These are phyloP conservation scores for Nyctanthes arbortristis DNA, from an alignment of 257 asterid species.

Conservation along the genomic window DNA sequence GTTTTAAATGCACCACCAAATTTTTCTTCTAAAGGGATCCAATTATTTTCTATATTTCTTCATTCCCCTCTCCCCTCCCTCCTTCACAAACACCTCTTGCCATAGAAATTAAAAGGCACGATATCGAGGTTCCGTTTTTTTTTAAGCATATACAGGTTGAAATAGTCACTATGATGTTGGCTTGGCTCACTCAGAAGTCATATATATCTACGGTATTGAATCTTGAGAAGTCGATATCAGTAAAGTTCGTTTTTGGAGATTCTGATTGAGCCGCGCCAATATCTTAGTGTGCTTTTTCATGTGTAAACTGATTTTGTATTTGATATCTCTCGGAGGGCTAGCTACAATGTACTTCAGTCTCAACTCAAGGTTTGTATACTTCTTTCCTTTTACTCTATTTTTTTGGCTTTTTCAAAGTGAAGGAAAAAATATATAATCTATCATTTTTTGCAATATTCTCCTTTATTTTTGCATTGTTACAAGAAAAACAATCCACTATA, in stretches of 20 bases:
- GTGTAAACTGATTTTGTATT: neutral
- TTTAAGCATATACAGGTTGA: conserved; percentile 19
- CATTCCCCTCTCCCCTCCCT: conserved; percentile 13
- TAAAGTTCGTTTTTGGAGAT: neutral
- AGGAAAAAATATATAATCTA: neutral
- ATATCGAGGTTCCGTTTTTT: neutral
- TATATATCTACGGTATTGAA: too few relatives aligned
- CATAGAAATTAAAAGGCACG: neutral
- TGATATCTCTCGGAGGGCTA: neutral
- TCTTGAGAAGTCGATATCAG: too few relatives aligned
- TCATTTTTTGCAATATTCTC: neutral
- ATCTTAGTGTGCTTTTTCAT: conserved; percentile 52
- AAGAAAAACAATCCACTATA: too few relatives aligned
- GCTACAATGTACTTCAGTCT: neutral
- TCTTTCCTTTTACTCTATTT: neutral
- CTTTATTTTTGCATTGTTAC: neutral
- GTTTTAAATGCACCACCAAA: conserved; percentile 38
- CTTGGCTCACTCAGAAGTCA: conserved; percentile 56
- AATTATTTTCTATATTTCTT: conserved; percentile 24
- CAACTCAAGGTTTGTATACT: conserved; percentile 11
- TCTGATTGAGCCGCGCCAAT: conserved; percentile 79
- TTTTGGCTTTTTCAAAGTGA: neutral
- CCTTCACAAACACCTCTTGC: neutral
- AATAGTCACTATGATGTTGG: conserved; percentile 53
- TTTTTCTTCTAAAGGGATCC: conserved; percentile 17